Evolutionary conservation across 1,284 basidiomycete species (phyloP).

Genomic region (Rhodofomes roseus): DNA sequence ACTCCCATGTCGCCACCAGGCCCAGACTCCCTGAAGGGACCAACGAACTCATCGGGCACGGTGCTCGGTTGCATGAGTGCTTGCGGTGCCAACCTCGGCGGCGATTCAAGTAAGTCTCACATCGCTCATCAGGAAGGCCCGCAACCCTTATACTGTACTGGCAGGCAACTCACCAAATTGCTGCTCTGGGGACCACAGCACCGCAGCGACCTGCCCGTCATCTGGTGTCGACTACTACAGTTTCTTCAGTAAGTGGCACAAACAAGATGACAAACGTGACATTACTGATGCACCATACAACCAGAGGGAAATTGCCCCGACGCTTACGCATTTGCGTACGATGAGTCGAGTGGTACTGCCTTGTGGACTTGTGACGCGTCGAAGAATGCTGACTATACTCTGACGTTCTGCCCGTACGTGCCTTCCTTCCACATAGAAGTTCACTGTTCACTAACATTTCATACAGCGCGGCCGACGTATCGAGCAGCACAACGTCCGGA

Average conservation of each 20-base stretch:
- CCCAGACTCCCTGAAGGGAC: constrained; percentile 29
- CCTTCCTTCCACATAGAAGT: neutral
- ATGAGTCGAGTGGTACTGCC: constrained; percentile 44
- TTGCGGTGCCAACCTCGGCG: constrained; percentile 37
- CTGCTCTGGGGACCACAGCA: constrained; percentile 40
- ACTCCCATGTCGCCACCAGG: constrained; percentile 18
- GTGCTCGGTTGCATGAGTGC: constrained; percentile 43
- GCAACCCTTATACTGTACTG: neutral
- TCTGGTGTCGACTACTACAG: constrained; percentile 39
- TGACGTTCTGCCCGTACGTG: constrained; percentile 47
- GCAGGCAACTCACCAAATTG: constrained; percentile 37
- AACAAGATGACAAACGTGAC: no score
- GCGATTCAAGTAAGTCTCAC: constrained; percentile 25
- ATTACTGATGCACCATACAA: no score
- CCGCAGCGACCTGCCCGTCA: constrained; percentile 39
- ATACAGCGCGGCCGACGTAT: neutral
- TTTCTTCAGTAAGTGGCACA: constrained; percentile 25
- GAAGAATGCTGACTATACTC: constrained; percentile 39
- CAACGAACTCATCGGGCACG: constrained; percentile 33
- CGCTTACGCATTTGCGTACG: constrained; percentile 49
- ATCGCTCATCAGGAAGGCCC: neutral
- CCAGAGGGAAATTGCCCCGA: constrained; percentile 45
- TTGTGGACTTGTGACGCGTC: constrained; percentile 41
- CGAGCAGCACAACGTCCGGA: neutral
- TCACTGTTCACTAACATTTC: neutral